Base-by-base conservation (phyloP, 768 basidiomycete species). In the Boletus tomentosulus region DNA sequence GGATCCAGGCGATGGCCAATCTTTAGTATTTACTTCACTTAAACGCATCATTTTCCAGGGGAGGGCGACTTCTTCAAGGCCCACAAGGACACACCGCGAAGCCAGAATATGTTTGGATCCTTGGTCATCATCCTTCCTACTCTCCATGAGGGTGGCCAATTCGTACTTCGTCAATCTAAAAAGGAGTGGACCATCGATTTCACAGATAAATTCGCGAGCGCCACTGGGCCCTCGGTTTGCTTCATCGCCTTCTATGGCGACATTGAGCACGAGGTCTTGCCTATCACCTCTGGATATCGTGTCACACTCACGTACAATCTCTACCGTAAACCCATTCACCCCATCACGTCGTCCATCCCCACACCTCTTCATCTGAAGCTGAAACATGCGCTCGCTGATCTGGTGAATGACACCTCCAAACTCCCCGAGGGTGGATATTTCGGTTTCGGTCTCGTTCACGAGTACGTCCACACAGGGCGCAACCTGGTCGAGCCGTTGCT, bases 101-200 rank as follows among this genome's bases (percentile, higher is more conserved):
- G 68, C 9, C 66, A 69, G 7, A 61, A 59, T 24, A 80, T 81
- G 75, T 75, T 83, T 48, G 80, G 75, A 2, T 80, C 80, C 1
- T 71, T 84, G 4, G 73, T 81, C 2, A 56, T 81, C 30, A 69
- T 77, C 24, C 74, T 79, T 47, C 81, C 79, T 11, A 73, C 74
- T 0, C 34, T 58, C 0, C 75, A 82, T 56, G 66, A 76, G 51
- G 80, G 79, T 1, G 81, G 80, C 3, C 61, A 65, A 16, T 69
- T 79, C 15, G 48, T 69, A 3, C 65, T 83, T 1, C 71, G 69
- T 11, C 66, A 73, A 33, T 50, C 44, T 9, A 67, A 59, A 13
- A 53, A 65, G 22, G 73, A 74, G 39, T 74, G 70, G 70, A 59
- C 57, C 0, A 69, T 76, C 38, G 75, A 78, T 53, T 73, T 76